Base-by-base conservation (phyloP, 371 early-diverging fungal genomes). In the Saksenaea oblongispora region DNA sequence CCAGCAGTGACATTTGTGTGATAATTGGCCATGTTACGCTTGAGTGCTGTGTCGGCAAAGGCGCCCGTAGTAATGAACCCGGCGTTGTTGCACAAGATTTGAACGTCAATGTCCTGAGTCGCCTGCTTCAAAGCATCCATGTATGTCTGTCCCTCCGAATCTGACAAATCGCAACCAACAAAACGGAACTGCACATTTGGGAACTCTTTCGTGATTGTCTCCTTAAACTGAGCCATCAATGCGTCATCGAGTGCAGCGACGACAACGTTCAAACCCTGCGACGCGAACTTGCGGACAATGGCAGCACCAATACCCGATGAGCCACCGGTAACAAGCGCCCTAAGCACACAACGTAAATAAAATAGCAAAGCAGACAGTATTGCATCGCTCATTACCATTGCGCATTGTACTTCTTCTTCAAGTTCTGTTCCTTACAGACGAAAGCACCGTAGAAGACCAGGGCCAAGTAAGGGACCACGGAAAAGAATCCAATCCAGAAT, bases 41-140 rank as follows among this genome's bases (percentile, higher is more conserved):
- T 67, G 22, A 78, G 44, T 36, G 80, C 58, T 9, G 75, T 68
- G 64, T 79, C 75, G 39, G 82, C 73, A 67, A 82, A 86, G 47
- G 83, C 72, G 26, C 87, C 87, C 10, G 84, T 78, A 10, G 78
- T 78, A 65, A 87, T 85, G 71, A 78, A 87, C 35, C 87, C 88
- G 56, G 88, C 88, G 68, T 87, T 87, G 73, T 85, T 86, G 71
- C 86, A 87, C 64, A 87, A 54, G 37, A 87, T 79, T 62, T 79
- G 74, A 15, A 87, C 72, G 59, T 73, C 74, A 63, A 85, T 76
- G 56, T 80, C 84, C 11, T 63, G 18, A 5, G 85, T 84, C 17
- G 68, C 69, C 58, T 82, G 57, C 54, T 73, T 74, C 59, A 87
- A 63, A 54, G 66, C 63, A 26, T 68, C 65, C 72, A 87, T 71